Evolutionary conservation across 352 stramenopile species (phyloP), one percentile per base, ranked within the genome.

Genomic region (Globisporangium alternatum): DNA sequence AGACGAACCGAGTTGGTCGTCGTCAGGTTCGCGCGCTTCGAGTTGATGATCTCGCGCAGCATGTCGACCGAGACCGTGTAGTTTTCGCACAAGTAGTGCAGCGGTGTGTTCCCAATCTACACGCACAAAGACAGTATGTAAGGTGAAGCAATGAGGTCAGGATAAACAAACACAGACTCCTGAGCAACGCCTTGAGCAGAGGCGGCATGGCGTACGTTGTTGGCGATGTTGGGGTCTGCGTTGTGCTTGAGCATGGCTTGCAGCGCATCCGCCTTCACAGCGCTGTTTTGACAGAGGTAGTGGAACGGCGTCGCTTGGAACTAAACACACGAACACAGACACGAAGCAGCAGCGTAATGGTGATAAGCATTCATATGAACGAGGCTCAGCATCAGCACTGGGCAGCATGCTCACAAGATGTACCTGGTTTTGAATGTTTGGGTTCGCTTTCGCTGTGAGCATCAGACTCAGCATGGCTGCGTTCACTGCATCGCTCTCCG

Each of bases 51-150:
- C 45, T 78, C 77, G 25, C 80, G 60, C 1, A 95, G 68, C 55
- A 91, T 85, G 12, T 76, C 75, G 10, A 89, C 68, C 5, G 81
- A 79, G 13, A 90, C 66, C 1, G 49, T 51, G 37, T 78, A 75
- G 65, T 91, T 94, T 57, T 91, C 80, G 64, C 86, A 94, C 48
- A 88, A 56, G 44, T 81, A 89, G 60, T 92, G 83, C 30, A 94
- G 70, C 7, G 83, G 69, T 0, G 86, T 88, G 66, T 89, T 91
- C 37, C 80, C 81, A 65, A 92, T 92, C 85, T 94, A 59, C 25
- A 28, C 22, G 67, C n/a, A 35, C 22, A 25, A n/a, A 53, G 25
- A 58, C 56, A 31, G 15, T 21, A 7, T 45, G 25, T 2, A 28
- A 28, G 25, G 25, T 28, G 25, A 28, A 3, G 25, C 25, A 28